Evolutionary conservation across 2,329 filamentous ascomycete genomes (phyloP), one percentile per base, ranked within the genome.

Genomic region (Curvularia verruculosa): DNA sequence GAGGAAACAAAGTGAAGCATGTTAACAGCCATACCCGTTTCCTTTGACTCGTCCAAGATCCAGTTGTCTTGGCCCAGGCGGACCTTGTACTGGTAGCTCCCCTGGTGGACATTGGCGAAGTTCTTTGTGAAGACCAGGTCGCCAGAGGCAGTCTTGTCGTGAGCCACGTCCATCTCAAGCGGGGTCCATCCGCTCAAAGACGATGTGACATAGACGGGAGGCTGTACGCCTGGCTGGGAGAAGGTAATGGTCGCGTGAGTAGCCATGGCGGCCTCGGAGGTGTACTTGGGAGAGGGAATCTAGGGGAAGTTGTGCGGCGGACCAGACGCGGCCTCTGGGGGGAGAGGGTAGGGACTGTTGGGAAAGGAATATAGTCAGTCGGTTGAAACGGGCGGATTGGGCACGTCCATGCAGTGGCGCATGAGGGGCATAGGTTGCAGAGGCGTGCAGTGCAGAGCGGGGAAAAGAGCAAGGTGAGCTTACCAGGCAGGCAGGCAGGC

Each of bases 61-160:
- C 87, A 90, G 61, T 90, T 84, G 46, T 85, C 85, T 19, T 81
- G 73, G 9, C 88, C 89, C 34, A 89, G 78, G 28, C 88, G 84
- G 65, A 92, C 89, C 75, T 91, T 92, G 82, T 92, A 93, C 67
- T 90, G 86, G 63, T 91, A 85, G 55, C 85, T 82, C 45, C 84
- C 82, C 21, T 83, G 84, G 21, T 83, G 78, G 18, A 84, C 79
- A 7, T 84, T 80, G 34, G 81, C 72, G 43, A 91, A 79, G 1
- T 81, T 75, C 56, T 85, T 85, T 41, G 75, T 80, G 70, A 90
- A 92, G 12, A 82, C 70, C 56, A 85, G 77, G 52, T 87, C 71
- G n/a, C 82, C 84, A 34, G 82, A 77, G 3, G 80, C 76, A 9
- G 82, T 80, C 28, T 78, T 77, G 3, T 78, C 79, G 5, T 71